Conservation (phyloP, 2,329 filamentous ascomycete species). For the Fusarium mexicanum region DNA sequence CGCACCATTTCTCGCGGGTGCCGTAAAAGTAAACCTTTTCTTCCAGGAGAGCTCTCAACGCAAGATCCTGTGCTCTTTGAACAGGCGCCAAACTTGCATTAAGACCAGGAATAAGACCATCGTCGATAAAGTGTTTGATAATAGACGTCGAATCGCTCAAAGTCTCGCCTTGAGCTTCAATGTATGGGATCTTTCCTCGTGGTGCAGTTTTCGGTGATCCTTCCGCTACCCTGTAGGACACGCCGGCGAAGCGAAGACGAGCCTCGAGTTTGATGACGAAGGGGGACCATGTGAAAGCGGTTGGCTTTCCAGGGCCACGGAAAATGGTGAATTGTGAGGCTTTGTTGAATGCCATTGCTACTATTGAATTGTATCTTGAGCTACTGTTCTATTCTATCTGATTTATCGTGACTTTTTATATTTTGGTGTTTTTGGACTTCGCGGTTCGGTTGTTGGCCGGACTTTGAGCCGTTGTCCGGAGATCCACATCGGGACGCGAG, state of each 20-base stretch:
- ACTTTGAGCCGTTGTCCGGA: slow-evolving; percentile 8
- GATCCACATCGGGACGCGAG: slow-evolving; percentile 6
- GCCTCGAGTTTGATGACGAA: slow-evolving; percentile 71
- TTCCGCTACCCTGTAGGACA: slow-evolving; percentile 56
- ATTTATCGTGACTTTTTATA: neutral
- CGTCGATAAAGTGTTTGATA: slow-evolving; percentile 52
- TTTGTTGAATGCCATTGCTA: neutral
- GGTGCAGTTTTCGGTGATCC: slow-evolving; percentile 60
- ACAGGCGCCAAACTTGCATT: slow-evolving; percentile 53
- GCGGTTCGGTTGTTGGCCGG: neutral
- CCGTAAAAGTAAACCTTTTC: slow-evolving; percentile 69
- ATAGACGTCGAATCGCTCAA: slow-evolving; percentile 68
- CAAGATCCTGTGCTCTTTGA: slow-evolving; percentile 59
- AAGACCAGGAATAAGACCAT: slow-evolving; percentile 57
- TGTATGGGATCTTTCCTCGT: slow-evolving; percentile 69
- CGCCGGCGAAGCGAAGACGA: slow-evolving; percentile 62
- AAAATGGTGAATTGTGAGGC: slow-evolving; percentile 50
- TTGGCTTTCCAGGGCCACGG: slow-evolving; percentile 57
- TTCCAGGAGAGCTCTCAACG: slow-evolving; percentile 64
- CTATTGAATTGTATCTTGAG: too few species aligned
- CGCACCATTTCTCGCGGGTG: slow-evolving; percentile 64
- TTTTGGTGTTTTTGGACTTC: neutral
- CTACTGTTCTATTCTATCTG: neutral
- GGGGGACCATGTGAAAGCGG: slow-evolving; percentile 65
- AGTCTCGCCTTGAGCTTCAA: slow-evolving; percentile 48